These are phyloP conservation scores for Scutellaria baicalensis DNA, from an alignment of 257 asterid genomes.

Conservation along the genomic window DNA sequence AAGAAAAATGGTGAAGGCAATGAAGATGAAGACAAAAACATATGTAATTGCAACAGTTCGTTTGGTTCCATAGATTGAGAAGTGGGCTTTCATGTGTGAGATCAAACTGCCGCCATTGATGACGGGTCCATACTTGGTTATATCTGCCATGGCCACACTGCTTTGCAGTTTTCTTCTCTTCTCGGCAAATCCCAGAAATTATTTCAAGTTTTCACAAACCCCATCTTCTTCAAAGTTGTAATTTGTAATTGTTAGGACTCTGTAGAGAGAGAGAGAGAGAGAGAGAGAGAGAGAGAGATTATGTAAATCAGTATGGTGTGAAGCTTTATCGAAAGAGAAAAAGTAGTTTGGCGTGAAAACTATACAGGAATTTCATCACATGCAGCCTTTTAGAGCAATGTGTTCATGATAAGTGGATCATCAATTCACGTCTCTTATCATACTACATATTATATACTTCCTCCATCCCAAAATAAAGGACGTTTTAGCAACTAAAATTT, in stretches of 20 bases:
- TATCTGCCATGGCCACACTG: conserved; percentile 42
- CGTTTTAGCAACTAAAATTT: no score
- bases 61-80: conserved; percentile 33
- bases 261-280: background rate
- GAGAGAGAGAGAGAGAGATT: background rate
- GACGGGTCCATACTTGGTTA: conserved; percentile 49
- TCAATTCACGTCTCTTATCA: no score
- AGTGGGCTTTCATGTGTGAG: conserved; percentile 54
- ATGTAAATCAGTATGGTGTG: no score
- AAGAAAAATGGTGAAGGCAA: conserved; percentile 60
- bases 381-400: no score
- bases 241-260: background rate
- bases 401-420: no score
- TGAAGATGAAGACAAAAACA: conserved; percentile 44
- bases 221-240: background rate
- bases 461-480: no score
- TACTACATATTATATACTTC: no score
- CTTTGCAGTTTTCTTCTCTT: no score
- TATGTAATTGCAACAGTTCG: conserved; percentile 41
- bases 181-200: background rate
- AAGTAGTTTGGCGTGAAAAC: no score
- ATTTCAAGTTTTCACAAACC: no score
- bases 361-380: no score
- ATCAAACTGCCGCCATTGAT: conserved; percentile 40
- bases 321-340: no score